Conservation (phyloP, 140 eudicot genomes). For the Anethum foeniculum region DNA sequence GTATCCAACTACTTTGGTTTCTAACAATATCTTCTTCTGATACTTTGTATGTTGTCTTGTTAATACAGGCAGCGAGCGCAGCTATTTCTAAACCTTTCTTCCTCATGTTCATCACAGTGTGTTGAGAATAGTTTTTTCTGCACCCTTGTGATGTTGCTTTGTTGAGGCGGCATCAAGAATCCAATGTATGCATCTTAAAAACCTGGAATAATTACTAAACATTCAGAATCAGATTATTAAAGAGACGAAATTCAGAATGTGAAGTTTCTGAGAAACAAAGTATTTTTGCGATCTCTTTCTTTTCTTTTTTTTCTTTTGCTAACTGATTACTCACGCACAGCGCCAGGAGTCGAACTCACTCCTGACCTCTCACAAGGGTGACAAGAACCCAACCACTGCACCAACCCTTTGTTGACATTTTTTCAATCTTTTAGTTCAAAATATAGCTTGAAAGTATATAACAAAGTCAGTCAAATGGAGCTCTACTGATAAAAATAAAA, state of each 20-base stretch:
- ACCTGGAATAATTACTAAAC: not conserved
- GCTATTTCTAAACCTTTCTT: not conserved
- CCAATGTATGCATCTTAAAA: not conserved
- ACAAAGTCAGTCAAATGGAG: not conserved
- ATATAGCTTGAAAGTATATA: not conserved
- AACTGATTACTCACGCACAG: too few relatives aligned
- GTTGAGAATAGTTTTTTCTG: not conserved
- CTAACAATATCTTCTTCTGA: not conserved
- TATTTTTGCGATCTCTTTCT: not conserved
- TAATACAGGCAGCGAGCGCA: not conserved
- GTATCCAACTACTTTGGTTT: not conserved
- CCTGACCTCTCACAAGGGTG: too few relatives aligned
- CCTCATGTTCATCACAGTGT: not conserved
- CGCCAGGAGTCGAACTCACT: too few relatives aligned
- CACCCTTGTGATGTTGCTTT: not conserved
- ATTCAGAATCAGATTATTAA: not conserved
- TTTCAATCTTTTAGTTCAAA: not conserved
- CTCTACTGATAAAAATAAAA: not conserved
- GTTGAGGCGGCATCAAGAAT: not conserved
- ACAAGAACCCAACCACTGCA: too few relatives aligned
- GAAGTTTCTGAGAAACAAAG: not conserved
- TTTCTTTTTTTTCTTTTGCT: too few relatives aligned
- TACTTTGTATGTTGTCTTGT: not conserved
- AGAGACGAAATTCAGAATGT: not conserved
- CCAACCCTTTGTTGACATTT: too few relatives aligned